These are phyloP conservation scores for Amphichorda felina DNA, from an alignment of 2,329 filamentous ascomycete genomes.

Conservation along the genomic window DNA sequence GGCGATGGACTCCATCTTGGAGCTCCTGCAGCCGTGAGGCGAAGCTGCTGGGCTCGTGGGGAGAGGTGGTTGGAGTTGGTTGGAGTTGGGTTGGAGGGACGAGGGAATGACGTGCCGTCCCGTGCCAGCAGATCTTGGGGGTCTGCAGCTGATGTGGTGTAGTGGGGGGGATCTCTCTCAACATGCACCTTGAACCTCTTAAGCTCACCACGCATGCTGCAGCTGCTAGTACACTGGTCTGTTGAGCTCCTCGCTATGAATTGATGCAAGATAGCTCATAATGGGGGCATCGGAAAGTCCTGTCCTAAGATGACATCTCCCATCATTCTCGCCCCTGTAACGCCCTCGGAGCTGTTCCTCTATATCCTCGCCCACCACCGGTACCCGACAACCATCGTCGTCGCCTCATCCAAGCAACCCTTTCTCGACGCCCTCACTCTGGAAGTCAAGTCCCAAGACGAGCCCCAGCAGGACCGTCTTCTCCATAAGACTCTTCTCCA, in stretches of 20 bases:
- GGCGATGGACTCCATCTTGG: conserved; percentile 85
- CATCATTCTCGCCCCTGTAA: conserved; percentile 35
- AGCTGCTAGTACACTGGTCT: no score
- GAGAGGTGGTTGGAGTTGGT: neutral
- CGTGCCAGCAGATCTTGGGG: conserved; percentile 4
- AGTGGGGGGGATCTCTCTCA: no score
- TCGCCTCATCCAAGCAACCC: conserved; percentile 53
- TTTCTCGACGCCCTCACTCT: conserved; percentile 51
- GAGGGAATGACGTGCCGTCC: conserved; percentile 1
- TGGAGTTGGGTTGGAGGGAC: neutral
- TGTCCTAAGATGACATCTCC: neutral
- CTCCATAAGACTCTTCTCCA: conserved; percentile 56
- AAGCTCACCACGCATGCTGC: no score
- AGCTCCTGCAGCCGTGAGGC: conserved; percentile 6
- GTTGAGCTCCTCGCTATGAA: no score
- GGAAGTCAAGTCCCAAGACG: conserved; percentile 14
- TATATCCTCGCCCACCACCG: conserved; percentile 46
- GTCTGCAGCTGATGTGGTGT: no score
- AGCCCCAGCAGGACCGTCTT: conserved; percentile 19
- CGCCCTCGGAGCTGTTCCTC: conserved; percentile 50
- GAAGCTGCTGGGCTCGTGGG: neutral
- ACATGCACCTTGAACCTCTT: no score
- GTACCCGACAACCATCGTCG: conserved; percentile 53
- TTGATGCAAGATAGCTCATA: no score
- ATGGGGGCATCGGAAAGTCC: neutral